Evolutionary conservation across 164 flowering plant species (phyloP), one percentile per base, ranked within the genome.

Genomic region (Platanus orientalis): DNA sequence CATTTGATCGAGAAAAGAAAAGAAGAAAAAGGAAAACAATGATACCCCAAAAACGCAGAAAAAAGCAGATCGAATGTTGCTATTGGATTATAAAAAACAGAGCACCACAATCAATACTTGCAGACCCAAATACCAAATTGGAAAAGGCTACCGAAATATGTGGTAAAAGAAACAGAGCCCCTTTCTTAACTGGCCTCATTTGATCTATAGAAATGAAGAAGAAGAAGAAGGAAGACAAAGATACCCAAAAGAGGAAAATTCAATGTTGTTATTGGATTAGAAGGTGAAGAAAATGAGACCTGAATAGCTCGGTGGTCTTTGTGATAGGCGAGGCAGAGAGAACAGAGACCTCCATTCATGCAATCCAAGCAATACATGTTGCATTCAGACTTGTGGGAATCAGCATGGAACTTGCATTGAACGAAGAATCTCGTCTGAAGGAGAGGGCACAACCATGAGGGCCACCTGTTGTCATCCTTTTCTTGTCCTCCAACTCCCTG

Each of bases 331-430:
- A 86, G 87, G 61, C 99, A 95, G 76, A 88, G 76, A 57, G 99
- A 92, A 57, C 99, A 95, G 69, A 88, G 90, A 57, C 96, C 68
- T 2, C 92, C 96, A 65, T 84, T 78, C 71, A 80, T 79, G 53
- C 99, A 95, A 62, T 95, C 97, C 74, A 95, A 80, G 73, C 99
- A 95, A 61, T 82, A 94, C 97, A 89, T 87, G 64, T 94, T 94
- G 72, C 98, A 94, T 76, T 94, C 97, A 36, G 86, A 84, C 79
- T 90, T 95, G 74, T 88, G 96, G 1, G 92, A 85, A 74, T 92
- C 89, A 2, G 83, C 80, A 40, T 95, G 99, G 3, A 64, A 54
- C 66, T 83, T 78, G 87, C 99, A 92, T 69, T 86, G 96, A 59
- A 79, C 85, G 57, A 89, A 91, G 86, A 88, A 95, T 17, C 65